Conservation (phyloP, 2,329 filamentous ascomycete genomes). For the Fusarium nanum region DNA sequence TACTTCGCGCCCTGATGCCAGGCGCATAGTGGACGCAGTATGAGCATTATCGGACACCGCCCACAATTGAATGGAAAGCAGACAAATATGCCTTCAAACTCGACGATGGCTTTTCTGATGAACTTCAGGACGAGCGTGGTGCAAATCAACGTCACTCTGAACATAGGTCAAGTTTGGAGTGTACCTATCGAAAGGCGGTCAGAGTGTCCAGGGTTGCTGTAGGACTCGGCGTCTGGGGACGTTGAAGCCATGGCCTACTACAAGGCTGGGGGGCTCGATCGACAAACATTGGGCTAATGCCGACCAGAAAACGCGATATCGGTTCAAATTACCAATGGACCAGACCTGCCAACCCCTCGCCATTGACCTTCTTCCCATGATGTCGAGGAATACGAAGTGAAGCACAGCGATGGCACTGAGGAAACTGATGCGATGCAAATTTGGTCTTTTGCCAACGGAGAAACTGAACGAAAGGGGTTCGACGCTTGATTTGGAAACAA, state of each 20-base stretch:
- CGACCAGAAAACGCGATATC: neutral
- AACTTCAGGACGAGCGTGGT: neutral
- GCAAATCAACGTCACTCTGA: neutral
- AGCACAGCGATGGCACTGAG: neutral
- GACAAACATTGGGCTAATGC: neutral
- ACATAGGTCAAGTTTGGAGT: neutral
- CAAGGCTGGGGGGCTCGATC: constrained; percentile 2
- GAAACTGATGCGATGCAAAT: neutral
- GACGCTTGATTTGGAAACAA: neutral
- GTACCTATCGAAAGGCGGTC: constrained; percentile 19
- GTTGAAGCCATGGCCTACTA: neutral
- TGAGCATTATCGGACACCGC: neutral
- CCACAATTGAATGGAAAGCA: neutral
- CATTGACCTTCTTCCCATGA: neutral
- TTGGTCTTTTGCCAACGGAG: neutral
- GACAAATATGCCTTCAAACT: neutral
- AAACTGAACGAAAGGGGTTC: neutral
- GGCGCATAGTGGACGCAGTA: neutral
- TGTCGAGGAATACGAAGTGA: neutral
- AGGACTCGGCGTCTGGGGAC: neutral
- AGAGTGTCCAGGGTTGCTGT: neutral
- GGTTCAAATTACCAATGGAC: neutral
- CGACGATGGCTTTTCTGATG: neutral
- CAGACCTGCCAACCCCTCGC: neutral
- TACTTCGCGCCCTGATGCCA: neutral